Evolutionary conservation across 805 yeast species (phyloP).

Genomic region (Saturnispora hagleri): DNA sequence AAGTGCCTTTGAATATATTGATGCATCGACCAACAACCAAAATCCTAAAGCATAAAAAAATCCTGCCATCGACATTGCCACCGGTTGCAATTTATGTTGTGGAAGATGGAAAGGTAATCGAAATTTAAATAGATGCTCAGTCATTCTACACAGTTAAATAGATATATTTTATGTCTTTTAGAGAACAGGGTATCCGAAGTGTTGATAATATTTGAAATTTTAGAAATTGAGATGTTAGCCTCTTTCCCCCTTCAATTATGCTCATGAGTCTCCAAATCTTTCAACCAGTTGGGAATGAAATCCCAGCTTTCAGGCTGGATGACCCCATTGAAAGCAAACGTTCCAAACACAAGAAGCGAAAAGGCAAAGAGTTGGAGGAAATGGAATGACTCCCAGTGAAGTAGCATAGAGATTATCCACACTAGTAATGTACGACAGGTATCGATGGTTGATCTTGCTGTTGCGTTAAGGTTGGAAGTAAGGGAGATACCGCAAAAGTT

Average conservation of each 20-base stretch:
- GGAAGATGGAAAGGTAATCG: slow-evolving; percentile 61
- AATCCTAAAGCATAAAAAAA: slow-evolving; percentile 76
- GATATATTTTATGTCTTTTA: neutral
- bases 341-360: slow-evolving; percentile 54
- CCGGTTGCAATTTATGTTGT: slow-evolving; percentile 48
- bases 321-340: slow-evolving; percentile 65
- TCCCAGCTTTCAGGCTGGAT: slow-evolving; percentile 41
- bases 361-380: slow-evolving; percentile 60
- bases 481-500: slow-evolving; percentile 66
- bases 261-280: slow-evolving; percentile 16
- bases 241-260: neutral
- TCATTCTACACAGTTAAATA: slow-evolving; percentile 12
- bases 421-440: slow-evolving; percentile 67
- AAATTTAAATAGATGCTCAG: slow-evolving; percentile 55
- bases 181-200: neutral
- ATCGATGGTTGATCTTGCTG: slow-evolving; percentile 71
- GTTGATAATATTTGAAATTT: neutral
- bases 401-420: slow-evolving; percentile 57
- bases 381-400: slow-evolving; percentile 72
- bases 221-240: neutral
- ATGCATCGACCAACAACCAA: slow-evolving; percentile 85
- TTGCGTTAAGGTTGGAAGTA: slow-evolving; percentile 59
- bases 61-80: slow-evolving; percentile 73
- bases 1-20: slow-evolving; percentile 72
- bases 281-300: slow-evolving; percentile 40